Evolutionary conservation across 2,329 filamentous ascomycete species (phyloP).

Genomic region (Madurella mycetomatis): DNA sequence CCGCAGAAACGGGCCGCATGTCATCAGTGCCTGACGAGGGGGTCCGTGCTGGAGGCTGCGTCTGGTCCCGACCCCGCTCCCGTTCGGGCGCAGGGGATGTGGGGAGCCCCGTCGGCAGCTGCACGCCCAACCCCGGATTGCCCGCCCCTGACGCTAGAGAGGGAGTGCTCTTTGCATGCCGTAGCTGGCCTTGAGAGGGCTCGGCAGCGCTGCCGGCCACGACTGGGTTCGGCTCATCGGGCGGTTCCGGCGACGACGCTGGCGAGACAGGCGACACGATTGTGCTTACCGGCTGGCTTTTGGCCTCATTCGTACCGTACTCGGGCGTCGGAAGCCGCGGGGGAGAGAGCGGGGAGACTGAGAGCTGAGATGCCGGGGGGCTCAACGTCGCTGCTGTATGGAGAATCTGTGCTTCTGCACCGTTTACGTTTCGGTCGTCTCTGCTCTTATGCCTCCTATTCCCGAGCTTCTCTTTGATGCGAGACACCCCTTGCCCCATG

Average conservation of each 20-base stretch:
- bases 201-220: constrained; percentile 10
- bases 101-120: constrained; percentile 21
- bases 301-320: constrained; percentile 42
- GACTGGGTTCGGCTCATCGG: constrained; percentile 15
- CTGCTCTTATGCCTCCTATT: constrained; percentile 5
- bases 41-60: constrained; percentile 22
- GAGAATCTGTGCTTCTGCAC: constrained; percentile 2
- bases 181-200: constrained; percentile 17
- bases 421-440: background rate
- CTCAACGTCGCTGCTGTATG: constrained; percentile 1
- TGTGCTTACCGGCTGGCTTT: constrained; percentile 33
- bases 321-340: constrained; percentile 47
- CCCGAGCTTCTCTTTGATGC: constrained; percentile 25
- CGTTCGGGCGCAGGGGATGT: constrained; percentile 21
- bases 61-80: constrained; percentile 10
- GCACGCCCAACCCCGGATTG: constrained; percentile 12
- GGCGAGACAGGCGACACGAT: constrained; percentile 43
- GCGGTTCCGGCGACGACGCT: constrained; percentile 40
- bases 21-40: constrained; percentile 16
- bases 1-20: constrained; percentile 6
- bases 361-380: constrained; percentile 11
- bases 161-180: constrained; percentile 20
- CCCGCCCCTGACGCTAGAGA: constrained; percentile 9
- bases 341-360: constrained; percentile 17
- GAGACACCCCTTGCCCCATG: constrained; percentile 29